These are phyloP conservation scores for Gracilaria gracilis DNA, from an alignment of 23 red algal species.

Conservation along the genomic window DNA sequence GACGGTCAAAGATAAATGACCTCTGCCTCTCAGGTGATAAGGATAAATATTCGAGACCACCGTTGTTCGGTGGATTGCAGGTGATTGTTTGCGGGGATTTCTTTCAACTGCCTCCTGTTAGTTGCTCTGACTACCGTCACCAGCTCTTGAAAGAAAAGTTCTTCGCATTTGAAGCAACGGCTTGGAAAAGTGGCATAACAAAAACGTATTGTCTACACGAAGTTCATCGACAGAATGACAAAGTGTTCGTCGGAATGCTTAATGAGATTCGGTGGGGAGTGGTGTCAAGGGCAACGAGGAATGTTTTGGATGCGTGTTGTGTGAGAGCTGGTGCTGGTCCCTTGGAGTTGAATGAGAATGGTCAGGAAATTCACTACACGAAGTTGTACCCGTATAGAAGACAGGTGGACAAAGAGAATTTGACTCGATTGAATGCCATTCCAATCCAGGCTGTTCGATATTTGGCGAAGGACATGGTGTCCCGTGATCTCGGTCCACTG, in stretches of 20 bases:
- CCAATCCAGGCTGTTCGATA: constrained; percentile 32
- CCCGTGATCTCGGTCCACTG: background rate
- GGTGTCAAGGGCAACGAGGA: constrained; percentile 28
- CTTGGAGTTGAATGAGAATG: constrained; percentile 45
- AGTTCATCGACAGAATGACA: constrained; percentile 70
- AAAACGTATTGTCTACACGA: constrained; percentile 46
- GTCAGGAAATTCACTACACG: constrained; percentile 27
- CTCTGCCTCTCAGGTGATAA: background rate
- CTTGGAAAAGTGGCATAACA: constrained; percentile 44
- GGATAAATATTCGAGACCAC: background rate
- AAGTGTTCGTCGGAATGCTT: constrained; percentile 57
- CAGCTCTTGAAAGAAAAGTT: constrained; percentile 40
- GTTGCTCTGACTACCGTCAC: constrained; percentile 32
- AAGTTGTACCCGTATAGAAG: constrained; percentile 56
- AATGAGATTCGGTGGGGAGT: constrained; percentile 67
- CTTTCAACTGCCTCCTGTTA: constrained; percentile 68
- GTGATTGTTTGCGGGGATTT: constrained; percentile 74
- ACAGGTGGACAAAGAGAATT: constrained; percentile 49
- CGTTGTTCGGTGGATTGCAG: constrained; percentile 69
- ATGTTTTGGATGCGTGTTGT: constrained; percentile 51
- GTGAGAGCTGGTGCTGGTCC: background rate
- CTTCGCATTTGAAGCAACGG: constrained; percentile 67
- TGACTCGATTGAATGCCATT: constrained; percentile 26
- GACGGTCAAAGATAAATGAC: background rate
- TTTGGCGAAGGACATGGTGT: constrained; percentile 28